Evolutionary conservation across 2,329 filamentous ascomycete species (phyloP), one percentile per base, ranked within the genome.

Genomic region (Xylaria sp.): DNA sequence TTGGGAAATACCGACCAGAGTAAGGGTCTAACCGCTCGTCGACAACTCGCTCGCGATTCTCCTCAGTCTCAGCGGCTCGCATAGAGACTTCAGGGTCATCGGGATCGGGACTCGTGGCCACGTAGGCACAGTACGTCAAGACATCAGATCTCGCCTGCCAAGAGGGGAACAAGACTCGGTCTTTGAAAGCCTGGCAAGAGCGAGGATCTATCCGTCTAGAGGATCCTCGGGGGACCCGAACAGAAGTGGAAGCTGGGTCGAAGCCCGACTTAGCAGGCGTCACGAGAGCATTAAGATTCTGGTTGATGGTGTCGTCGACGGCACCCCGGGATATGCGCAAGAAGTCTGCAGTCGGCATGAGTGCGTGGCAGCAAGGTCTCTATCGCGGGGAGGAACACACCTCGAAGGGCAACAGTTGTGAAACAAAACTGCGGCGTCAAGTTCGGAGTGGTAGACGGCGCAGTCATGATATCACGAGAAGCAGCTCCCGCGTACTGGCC

Each of bases 11-110:
- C 27, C 95, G 84, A 6, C 85, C 91, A 10, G 92, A 94, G 77
- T 99, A 99, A 1, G 96, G 96, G 81, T 99, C 96, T 65, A 97
- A 78, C 63, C 96, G 84, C 80, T 98, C 96, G 77, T 98, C 88
- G 4, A 98, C 89, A 0, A 95, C 84, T 59, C 89, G 84, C 74
- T 95, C 90, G 54, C 90, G 85, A 69, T 92, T 89, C 73, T 84
- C 88, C 65, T 89, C 86, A 60, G 88, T 88, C 79, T 97, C 92
- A 0, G 89, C 84, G 73, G 93, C 86, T 61, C 92, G 84, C 20
- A 92, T 74, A 0, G 92, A 82, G 29, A 89, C 84, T 63, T 95
- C 92, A 0, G 94, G 94, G 73, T 97, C 94, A 66, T 95, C 87
- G 0, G 93, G 93, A 74, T 98, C 94, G 0, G 93, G 92, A 66